A percentile compares a stretch with the other conserved stretches of the same genome.
Conservation (phyloP, 1,284 basidiomycete genomes). For the Ceratobasidium sp. region DNA sequence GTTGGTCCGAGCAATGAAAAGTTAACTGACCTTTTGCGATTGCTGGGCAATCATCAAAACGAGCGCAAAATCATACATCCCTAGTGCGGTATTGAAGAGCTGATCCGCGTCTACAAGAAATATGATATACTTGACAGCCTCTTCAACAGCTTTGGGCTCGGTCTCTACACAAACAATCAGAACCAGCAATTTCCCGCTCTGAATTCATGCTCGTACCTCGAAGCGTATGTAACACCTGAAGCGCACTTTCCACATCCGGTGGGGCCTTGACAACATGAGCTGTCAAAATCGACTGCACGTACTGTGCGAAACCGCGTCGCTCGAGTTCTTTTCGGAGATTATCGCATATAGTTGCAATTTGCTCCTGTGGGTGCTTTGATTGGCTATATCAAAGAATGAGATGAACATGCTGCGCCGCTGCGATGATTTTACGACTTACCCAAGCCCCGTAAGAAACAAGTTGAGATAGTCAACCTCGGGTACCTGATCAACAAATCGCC, state of each 20-base stretch:
- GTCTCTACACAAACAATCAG: conserved; percentile 63
- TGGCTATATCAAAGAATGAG: conserved; percentile 61
- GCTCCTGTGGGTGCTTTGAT: conserved; percentile 67
- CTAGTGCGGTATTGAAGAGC: conserved; percentile 94
- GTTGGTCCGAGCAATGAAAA: not conserved
- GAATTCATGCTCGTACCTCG: conserved; percentile 62
- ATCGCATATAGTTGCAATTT: conserved; percentile 83
- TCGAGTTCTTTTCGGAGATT: conserved; percentile 82
- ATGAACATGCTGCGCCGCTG: not conserved
- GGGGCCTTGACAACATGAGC: conserved; percentile 94
- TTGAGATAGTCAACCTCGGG: conserved; percentile 93
- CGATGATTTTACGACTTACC: conserved; percentile 64
- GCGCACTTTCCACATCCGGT: conserved; percentile 89
- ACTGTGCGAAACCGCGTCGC: conserved; percentile 77
- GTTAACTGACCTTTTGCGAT: conserved; percentile 83
- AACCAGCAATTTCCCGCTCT: conserved; percentile 29
- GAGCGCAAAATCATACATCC: conserved; percentile 98
- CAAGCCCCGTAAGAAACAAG: conserved; percentile 88
- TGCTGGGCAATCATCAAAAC: conserved; percentile 98
- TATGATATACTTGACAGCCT: conserved; percentile 98
- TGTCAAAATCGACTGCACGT: conserved; percentile 92
- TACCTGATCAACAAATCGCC: conserved; percentile 85
- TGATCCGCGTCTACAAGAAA: conserved; percentile 95
- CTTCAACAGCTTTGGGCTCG: conserved; percentile 85
- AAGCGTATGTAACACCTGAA: conserved; percentile 74